phyloP scores from a whole-genome alignment of 345 rosid species.

The Pseudoturritis turrita region DNA sequence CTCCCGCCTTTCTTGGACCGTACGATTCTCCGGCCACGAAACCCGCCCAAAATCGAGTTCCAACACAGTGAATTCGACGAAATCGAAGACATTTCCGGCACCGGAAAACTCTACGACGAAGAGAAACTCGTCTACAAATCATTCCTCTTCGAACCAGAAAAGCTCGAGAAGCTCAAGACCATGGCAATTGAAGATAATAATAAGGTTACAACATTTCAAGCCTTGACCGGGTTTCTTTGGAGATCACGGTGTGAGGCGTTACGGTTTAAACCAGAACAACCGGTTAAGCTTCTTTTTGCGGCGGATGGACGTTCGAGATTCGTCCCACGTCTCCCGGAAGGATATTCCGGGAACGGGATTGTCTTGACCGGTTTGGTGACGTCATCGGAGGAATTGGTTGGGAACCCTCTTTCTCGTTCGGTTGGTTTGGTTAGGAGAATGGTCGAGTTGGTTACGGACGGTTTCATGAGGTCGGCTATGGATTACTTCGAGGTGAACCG shows the following conservation, averaged over 20 bases:
- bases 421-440: conserved; percentile 54
- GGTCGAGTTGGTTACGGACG: conserved; percentile 49
- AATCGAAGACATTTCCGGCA: conserved; percentile 59
- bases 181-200: conserved; percentile 37
- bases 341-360: conserved; percentile 67
- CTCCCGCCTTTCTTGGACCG: conserved; percentile 61
- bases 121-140: conserved; percentile 54
- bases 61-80: conserved; percentile 64
- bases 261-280: conserved; percentile 55
- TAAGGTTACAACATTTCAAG: conserved; percentile 68
- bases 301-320: conserved; percentile 73
- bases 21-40: conserved; percentile 49
- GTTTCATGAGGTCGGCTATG: conserved; percentile 70
- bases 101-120: conserved; percentile 49
- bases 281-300: conserved; percentile 70
- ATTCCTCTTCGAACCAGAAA: conserved; percentile 53
- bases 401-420: conserved; percentile 46
- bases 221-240: conserved; percentile 79
- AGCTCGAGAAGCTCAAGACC: conserved; percentile 53
- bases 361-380: conserved; percentile 56
- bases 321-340: conserved; percentile 58
- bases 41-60: conserved; percentile 50
- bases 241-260: conserved; percentile 58
- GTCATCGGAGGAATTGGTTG: conserved; percentile 52
- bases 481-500: conserved; percentile 73